Evolutionary conservation across 225 moss, liverwort and hornwort genomes (phyloP), one percentile per base, ranked within the genome.

Genomic region (Thuidium tamariscinum): DNA sequence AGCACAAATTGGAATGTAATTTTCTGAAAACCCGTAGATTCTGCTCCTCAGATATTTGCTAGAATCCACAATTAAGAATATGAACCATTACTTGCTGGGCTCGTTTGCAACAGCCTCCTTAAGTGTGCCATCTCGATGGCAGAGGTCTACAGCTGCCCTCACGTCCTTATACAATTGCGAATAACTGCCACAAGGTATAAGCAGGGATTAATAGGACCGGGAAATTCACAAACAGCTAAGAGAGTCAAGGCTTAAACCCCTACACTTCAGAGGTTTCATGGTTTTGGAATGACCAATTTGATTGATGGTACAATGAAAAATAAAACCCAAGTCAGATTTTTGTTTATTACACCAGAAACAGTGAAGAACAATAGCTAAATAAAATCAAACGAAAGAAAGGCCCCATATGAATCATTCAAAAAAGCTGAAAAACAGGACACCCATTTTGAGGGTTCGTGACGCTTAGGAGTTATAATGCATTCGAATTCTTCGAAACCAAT

Each of bases 71-170:
- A 21, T 52, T 26, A 81, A 83, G 46, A 23, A 70, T 62, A 37
- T 22, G 66, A 49, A 41, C 14, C 82, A 92, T 86, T 94, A 96
- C 97, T 91, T 93, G 91, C 94, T 92, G 67, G 97, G 97, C n/a
- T 97, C 91, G 72, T 85, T 90, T 81, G 97, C 95, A 83, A 97
- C 97, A 86, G 97, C 97, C 89, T 93, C 90, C 85, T 97, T 97
- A 27, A 97, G 92, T 37, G 96, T 97, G 70, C 96, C 97, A 86
- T 96, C 97, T 80, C 97, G 94, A 86, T 96, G 97, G 82, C 96
- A 96, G 67, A 96, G 88, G 89, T 96, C 97, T 55, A 96, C 97
- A 78, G 97, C 97, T 65, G 97, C 92, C 81, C 97, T 93, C 84
- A 97, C 95, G 90, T 96, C 95, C 76, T 85, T 88, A 73, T 97